These are phyloP conservation scores for Fusarium hainanense DNA, from an alignment of 2,329 filamentous ascomycete genomes.

Conservation along the genomic window DNA sequence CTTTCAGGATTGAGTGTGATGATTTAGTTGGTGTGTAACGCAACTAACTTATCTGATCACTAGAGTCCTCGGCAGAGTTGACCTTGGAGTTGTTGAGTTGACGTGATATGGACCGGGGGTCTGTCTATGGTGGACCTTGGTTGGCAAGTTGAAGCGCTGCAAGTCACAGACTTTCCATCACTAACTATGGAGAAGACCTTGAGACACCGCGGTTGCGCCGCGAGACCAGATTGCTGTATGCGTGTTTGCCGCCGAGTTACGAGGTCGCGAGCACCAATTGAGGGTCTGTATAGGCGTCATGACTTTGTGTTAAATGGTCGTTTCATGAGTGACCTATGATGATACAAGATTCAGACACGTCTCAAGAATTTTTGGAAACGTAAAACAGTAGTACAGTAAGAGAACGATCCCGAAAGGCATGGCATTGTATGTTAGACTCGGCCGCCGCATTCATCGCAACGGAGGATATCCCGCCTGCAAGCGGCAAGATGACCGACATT, in stretches of 20 bases:
- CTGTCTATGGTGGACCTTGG: constrained; percentile 25
- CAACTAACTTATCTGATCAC: constrained; percentile 17
- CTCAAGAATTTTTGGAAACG: constrained; percentile 1
- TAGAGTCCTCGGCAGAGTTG: constrained; percentile 13
- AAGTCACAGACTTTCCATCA: constrained; percentile 30
- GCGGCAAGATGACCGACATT: constrained; percentile 42
- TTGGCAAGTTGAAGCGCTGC: constrained; percentile 31
- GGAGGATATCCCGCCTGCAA: constrained; percentile 35
- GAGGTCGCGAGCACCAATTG: constrained; percentile 2
- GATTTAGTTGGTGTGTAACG: neutral
- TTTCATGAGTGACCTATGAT: constrained; percentile 1
- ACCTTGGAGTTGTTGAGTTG: constrained; percentile 33
- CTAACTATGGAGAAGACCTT: constrained; percentile 26
- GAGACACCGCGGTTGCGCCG: constrained; percentile 43
- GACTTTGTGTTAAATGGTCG: neutral
- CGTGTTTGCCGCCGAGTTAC: constrained; percentile 16
- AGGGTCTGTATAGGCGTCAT: neutral
- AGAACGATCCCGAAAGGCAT: neutral
- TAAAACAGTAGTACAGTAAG: neutral
- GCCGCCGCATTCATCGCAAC: constrained; percentile 15
- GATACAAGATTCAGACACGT: constrained; percentile 5
- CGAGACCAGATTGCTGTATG: constrained; percentile 21
- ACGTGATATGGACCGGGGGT: constrained; percentile 24
- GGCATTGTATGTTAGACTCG: neutral
- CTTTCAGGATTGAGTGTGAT: constrained; percentile 1